Evolutionary conservation across 495 filamentous ascomycete species (phyloP).

Genomic region (Paragyromitra xinjiangensis): DNA sequence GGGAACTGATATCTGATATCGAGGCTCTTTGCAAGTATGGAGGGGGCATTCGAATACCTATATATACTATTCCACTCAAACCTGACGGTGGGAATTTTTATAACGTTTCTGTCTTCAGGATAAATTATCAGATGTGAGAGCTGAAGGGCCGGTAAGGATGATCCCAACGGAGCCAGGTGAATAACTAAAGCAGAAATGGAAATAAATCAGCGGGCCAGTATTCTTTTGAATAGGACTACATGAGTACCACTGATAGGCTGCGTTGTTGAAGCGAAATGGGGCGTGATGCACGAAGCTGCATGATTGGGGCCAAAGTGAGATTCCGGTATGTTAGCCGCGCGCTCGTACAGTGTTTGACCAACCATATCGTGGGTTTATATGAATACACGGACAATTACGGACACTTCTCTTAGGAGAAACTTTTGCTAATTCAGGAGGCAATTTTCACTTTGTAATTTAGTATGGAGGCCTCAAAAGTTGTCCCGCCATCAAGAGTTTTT

Average conservation of each 20-base stretch:
- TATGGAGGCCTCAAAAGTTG: background rate
- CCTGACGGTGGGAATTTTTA: slow-evolving; percentile 21
- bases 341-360: slow-evolving; percentile 32
- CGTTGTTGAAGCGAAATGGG: slow-evolving; percentile 36
- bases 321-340: slow-evolving; percentile 29
- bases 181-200: slow-evolving; percentile 34
- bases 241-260: slow-evolving; percentile 37
- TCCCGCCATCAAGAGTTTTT: background rate
- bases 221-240: slow-evolving; percentile 49
- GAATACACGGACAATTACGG: slow-evolving; percentile 28
- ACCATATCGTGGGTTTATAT: slow-evolving; percentile 22
- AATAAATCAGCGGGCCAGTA: slow-evolving; percentile 37
- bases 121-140: slow-evolving; percentile 44
- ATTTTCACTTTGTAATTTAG: background rate
- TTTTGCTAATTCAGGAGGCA: background rate
- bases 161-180: slow-evolving; percentile 35
- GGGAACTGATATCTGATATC: slow-evolving; percentile 29
- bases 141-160: slow-evolving; percentile 45
- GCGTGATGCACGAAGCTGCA: slow-evolving; percentile 43
- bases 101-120: slow-evolving; percentile 1
- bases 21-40: slow-evolving; percentile 24
- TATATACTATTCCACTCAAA: slow-evolving; percentile 40
- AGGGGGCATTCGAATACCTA: slow-evolving; percentile 36
- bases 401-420: background rate
- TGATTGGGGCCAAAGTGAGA: slow-evolving; percentile 34